Evolutionary conservation across 805 yeast genomes (phyloP).

Genomic region (Cyberlindnera bimundalis): DNA sequence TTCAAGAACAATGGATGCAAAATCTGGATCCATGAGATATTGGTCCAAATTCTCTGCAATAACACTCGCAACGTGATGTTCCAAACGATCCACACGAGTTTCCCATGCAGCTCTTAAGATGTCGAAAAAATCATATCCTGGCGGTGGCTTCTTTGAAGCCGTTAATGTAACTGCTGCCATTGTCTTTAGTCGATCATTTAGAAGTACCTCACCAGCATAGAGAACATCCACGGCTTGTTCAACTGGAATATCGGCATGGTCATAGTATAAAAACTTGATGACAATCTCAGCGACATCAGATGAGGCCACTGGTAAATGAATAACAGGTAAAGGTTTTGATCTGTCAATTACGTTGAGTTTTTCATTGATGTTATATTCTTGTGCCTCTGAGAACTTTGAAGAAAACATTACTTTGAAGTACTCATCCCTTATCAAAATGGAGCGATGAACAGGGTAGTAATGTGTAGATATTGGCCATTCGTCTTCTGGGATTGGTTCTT

Average conservation of each 20-base stretch:
- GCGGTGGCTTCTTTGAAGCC: constrained; percentile 28
- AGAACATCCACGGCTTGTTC: constrained; percentile 52
- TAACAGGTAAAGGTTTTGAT: constrained; percentile 27
- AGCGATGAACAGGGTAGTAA: constrained; percentile 61
- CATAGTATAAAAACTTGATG: constrained; percentile 56
- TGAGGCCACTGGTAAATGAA: constrained; percentile 31
- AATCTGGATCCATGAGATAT: constrained; percentile 37
- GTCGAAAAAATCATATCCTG: constrained; percentile 45
- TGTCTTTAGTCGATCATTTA: constrained; percentile 61
- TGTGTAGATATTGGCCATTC: constrained; percentile 11
- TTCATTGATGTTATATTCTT: constrained; percentile 14
- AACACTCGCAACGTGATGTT: constrained; percentile 55
- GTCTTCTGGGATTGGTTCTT: constrained; percentile 9
- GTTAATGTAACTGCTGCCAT: constrained; percentile 50
- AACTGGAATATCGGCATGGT: constrained; percentile 50
- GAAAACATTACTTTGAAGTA: constrained; percentile 63
- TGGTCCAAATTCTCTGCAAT: constrained; percentile 48
- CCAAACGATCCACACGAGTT: constrained; percentile 59
- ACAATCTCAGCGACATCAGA: constrained; percentile 46
- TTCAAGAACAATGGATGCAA: constrained; percentile 37
- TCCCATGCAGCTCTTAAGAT: constrained; percentile 66
- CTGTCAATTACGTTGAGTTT: constrained; percentile 14
- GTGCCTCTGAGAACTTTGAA: constrained; percentile 43
- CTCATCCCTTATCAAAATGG: constrained; percentile 57
- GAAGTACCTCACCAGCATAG: constrained; percentile 51